Percentiles rank a stretch among this genome's conserved stretches.
Evolutionary conservation across 768 basidiomycete genomes (phyloP).

Genomic region (Xerocomus potaroensis): DNA sequence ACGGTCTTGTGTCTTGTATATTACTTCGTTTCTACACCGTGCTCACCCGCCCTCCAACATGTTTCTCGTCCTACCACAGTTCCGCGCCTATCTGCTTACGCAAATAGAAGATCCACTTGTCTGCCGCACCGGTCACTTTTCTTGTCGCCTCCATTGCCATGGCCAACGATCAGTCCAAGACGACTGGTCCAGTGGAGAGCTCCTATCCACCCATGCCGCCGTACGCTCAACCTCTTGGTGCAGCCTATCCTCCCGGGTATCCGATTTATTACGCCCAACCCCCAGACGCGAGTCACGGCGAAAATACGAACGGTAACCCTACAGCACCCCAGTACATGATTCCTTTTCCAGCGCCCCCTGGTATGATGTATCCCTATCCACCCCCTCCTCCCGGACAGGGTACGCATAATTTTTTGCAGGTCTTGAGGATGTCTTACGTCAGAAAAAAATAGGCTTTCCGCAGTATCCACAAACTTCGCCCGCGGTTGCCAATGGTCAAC

Average conservation of each 20-base stretch:
- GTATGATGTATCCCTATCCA: conserved; percentile 42
- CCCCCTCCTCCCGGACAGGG: conserved; percentile 38
- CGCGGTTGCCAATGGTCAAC: conserved; percentile 20
- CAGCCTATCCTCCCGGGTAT: conserved; percentile 30
- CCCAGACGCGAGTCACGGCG: conserved; percentile 28
- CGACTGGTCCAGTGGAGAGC: conserved; percentile 33
- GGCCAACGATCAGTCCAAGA: conserved; percentile 33
- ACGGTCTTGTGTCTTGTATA: conserved; percentile 1
- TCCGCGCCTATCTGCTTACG: conserved; percentile 30
- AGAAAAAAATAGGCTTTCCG: conserved; percentile 28
- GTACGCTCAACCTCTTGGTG: conserved; percentile 25
- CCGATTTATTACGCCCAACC: conserved; percentile 32
- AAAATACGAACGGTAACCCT: conserved; percentile 30
- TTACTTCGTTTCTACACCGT: background rate
- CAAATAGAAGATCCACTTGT: conserved; percentile 27
- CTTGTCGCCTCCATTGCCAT: conserved; percentile 24
- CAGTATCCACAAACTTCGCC: conserved; percentile 27
- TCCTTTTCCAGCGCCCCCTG: conserved; percentile 36
- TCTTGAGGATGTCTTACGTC: conserved; percentile 8
- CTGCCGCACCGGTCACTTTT: conserved; percentile 23
- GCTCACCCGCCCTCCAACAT: conserved; percentile 18
- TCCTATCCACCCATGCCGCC: conserved; percentile 28
- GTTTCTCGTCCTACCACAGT: conserved; percentile 12
- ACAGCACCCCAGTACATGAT: conserved; percentile 34
- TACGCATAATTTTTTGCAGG: conserved; percentile 14